Evolutionary conservation across 2,329 filamentous ascomycete genomes (phyloP), one percentile per base, ranked within the genome.

Genomic region (Colletotrichum kahawae): DNA sequence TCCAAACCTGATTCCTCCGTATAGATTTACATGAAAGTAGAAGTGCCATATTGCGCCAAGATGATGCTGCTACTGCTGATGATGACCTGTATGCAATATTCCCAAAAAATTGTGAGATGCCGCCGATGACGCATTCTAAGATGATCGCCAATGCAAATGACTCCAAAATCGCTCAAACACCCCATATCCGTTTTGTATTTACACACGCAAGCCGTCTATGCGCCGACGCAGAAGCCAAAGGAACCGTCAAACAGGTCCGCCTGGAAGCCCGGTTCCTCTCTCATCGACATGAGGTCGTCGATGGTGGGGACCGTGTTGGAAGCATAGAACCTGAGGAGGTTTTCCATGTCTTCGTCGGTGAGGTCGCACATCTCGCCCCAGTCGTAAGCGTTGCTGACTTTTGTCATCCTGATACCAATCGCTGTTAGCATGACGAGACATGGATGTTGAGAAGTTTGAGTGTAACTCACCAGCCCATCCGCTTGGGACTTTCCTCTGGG

Each of bases 301-400:
- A 92, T 82, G 2, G 87, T 81, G 5, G 92, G 92, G 1, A 92
- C 91, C 70, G 89, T 87, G 76, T 88, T 87, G 1, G 85, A 80
- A 1, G 84, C 84, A 78, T 97, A 98, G 82, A 93, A 96, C n/a
- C 88, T 87, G 48, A 98, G 85, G n/a, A 98, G 87, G 70, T 89
- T 90, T 70, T 94, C 92, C 94, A 98, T 98, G 80, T 96, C 96
- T 79, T 93, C 90, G 66, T 97, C 94, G 24, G 91, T 92, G 89
- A 98, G 92, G 38, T 91, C 90, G 78, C 95, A 96, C 78, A 98
- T 90, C 77, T 98, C 94, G 76, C 97, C 93, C 82, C 97, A 91
- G 68, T 90, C 93, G 88, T 96, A 98, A 43, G 92, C 89, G 79
- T 98, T 95, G 85, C 96, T 98, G 43, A 98, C 95, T 77, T 92